Base-by-base conservation (phyloP, 805 yeast species). In the Candida gorgasii region DNA sequence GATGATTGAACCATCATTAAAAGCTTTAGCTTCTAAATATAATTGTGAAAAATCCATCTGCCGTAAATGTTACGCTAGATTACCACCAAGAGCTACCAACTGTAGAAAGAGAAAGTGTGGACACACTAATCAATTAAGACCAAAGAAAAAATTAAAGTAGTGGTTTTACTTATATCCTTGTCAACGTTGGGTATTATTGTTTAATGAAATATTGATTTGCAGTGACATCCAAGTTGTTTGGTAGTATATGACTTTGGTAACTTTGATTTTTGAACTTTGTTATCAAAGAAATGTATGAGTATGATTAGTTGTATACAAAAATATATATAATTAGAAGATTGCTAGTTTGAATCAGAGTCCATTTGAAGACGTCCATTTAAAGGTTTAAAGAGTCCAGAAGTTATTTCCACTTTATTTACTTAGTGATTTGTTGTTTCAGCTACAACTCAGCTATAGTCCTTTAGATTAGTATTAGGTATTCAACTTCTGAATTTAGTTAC, bases 41-140 rank as follows among this genome's bases (percentile, higher is more conserved):
- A 93, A 93, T 95, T 93, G 98, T 84, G 99, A 93, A 60, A 93
- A 93, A 80, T 75, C 96, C 59, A 92, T 93, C 75, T 93, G 99
- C 85, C 95, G 99, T 80, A 88, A 90, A 76, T 93, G 99, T 83
- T 93, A 93, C 86, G 97, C 99, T 67, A 93, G 99, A 84, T 90
- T 93, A 72, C 99, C 99, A 72, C 97, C 99, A 79, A 95, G 98
- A 87, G 99, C 99, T 66, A 93, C 98, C 78, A 93, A 93, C 97
- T 93, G 99, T 86, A 89, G 99, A 84, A 93, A 93, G 98, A 89
- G 97, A 89, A 93, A 93, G 86, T 93, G 99, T 80, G 99, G 99
- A 72, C 99, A 93, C 95, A 82, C 97, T 75, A 93, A 93, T 85
- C 99, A 93, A 83, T 88, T 93, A 78, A 89, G 99, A 84, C 98